Evolutionary conservation across 2,329 filamentous ascomycete species (phyloP), one percentile per base, ranked within the genome.

Genomic region (Colletotrichum filicis): DNA sequence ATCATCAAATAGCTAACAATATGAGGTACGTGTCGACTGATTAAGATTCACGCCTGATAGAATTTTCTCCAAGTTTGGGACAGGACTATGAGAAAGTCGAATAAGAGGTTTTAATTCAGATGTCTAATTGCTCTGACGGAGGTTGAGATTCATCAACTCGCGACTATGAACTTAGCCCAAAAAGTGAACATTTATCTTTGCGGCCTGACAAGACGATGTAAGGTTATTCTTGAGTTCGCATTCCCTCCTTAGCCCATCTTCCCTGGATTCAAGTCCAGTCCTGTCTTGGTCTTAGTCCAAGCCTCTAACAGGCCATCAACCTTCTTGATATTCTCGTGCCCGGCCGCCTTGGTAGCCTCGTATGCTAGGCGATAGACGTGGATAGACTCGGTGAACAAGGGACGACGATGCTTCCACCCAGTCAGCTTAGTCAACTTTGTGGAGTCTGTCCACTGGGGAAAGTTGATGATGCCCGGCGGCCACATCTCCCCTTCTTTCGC

Each of bases 391-490:
- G 80, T 79, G 57, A 86, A 85, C 22, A 84, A 74, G 26, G 76
- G 71, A 46, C 83, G 77, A 30, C 71, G 78, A 22, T 85, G 85
- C 1, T 65, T 76, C 85, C 85, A 87, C 0, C 83, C 83, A 6
- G 82, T 85, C 49, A 84, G 32, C 16, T 60, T 72, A 16, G 85
- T 76, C 11, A 86, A 79, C 75, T 84, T 86, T 0, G 81, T 77
- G n/a, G 83, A 85, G 19, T 81, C 79, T 0, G 85, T 81, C 84
- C 84, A 86, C 74, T 86, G 84, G 22, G 79, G 81, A 35, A 81
- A 84, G 14, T 79, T 80, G 19, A 85, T 78, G 4, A 83, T 70
- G 1, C 78, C 26, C 1, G 77, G 56, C 68, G 81, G 49, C 72
- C 71, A 65, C 5, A 65, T 60, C 4, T 66, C 53, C 16, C 71